These are phyloP conservation scores for Camelina neglecta DNA, from an alignment of 345 rosid species.

Conservation along the genomic window DNA sequence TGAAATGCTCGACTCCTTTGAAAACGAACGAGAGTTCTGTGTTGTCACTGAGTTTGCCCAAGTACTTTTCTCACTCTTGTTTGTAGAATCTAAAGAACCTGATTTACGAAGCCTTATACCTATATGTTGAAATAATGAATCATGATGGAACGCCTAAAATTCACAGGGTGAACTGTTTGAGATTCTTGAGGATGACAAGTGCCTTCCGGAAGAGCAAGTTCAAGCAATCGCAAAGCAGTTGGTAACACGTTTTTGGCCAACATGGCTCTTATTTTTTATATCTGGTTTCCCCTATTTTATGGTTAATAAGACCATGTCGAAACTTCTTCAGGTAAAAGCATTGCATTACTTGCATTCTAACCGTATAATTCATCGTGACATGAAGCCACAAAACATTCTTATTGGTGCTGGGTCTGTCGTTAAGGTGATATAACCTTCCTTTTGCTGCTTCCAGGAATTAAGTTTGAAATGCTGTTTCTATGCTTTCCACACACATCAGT, in stretches of 20 bases:
- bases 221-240: conserved; percentile 98
- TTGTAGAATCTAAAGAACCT: conserved; percentile 19
- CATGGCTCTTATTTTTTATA: conserved; percentile 10
- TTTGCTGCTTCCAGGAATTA: conserved; percentile 20
- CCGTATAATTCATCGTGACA: conserved; percentile 97
- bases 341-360: conserved; percentile 95
- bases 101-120: neutral
- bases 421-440: conserved; percentile 61
- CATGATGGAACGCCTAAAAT: conserved; percentile 18
- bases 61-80: conserved; percentile 46
- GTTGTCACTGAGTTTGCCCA: conserved; percentile 99
- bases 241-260: conserved; percentile 52
- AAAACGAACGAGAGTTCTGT: conserved; percentile 91
- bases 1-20: conserved; percentile 96
- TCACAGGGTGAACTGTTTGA: conserved; percentile 93
- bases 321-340: conserved; percentile 72
- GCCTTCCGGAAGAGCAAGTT: conserved; percentile 97
- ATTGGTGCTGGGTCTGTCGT: conserved; percentile 93
- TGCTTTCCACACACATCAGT: conserved; percentile 10
- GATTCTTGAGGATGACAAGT: conserved; percentile 95
- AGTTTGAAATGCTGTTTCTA: conserved; percentile 18
- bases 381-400: conserved; percentile 99
- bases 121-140: neutral
- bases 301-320: conserved; percentile 11
- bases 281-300: neutral